Base-by-base conservation (phyloP, 116 monocot genomes). In the Papilionanthe hybrid region DNA sequence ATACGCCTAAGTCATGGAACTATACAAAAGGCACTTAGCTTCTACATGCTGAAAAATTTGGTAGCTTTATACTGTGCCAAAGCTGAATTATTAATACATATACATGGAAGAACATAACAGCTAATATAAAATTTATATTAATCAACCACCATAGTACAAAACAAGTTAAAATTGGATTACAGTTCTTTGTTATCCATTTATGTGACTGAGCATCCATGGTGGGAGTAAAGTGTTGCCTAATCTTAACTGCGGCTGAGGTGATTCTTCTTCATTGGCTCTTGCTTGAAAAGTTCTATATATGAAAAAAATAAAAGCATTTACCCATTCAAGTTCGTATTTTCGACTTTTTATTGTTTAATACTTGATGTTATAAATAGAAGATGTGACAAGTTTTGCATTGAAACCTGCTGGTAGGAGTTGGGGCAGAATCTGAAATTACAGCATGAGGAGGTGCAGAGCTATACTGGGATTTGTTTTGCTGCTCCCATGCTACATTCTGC, bases 171-270 rank as follows among this genome's bases (percentile, higher is more conserved):
- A 65, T 27, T 65, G 9, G 9, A 65, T 65, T 65, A 27, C 65
- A 65, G 71, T 5, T 41, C 4, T 25, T 42, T 19, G 0, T 29
- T 28, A 71, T 17, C 45, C 55, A 30, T 78, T 82, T 45, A 86
- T 48, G 69, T 84, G 86, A 32, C 72, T 80, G 37, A 88, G 68
- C 91, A 91, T 91, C 91, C 88, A 91, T 23, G 85, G 85, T 1
- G 86, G 86, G 57, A 91, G 77, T 69, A 82, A 48, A 79, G 48
- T 72, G 71, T 27, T 48, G 20, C 85, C 75, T 9, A 84, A 49
- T 6, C 75, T 71, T 41, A 83, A 77, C 77, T 79, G 83, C 32
- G 48, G 66, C 68, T 77, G 80, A 5, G 76, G 69, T 65, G 79
- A 69, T 78, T 72, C 84, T 45, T 82, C 86, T 29, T 72, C 85